Evolutionary conservation across 1,284 basidiomycete species (phyloP).

Genomic region (Boletus hoseneyae): DNA sequence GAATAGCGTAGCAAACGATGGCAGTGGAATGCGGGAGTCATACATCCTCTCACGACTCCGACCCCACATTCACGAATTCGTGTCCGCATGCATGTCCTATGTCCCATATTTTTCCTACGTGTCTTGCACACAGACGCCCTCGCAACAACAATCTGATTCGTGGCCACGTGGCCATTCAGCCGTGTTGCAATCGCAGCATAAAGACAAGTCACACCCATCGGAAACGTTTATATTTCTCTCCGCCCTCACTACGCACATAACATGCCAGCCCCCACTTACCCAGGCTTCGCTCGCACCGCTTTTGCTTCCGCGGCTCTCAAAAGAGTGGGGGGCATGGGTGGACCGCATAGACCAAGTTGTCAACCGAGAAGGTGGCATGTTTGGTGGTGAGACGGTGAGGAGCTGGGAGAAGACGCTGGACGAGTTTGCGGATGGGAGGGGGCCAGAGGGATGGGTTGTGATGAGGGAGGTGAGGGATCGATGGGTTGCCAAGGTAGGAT

Average conservation of each 20-base stretch:
- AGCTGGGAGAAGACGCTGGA: constrained; percentile 68
- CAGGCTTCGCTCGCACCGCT: constrained; percentile 55
- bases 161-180: constrained; percentile 39
- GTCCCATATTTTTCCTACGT: constrained; percentile 76
- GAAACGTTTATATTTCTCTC: constrained; percentile 72
- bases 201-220: constrained; percentile 60
- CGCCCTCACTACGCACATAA: constrained; percentile 61
- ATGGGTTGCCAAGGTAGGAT: constrained; percentile 73
- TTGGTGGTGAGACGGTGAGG: constrained; percentile 62
- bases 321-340: constrained; percentile 80
- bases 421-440: constrained; percentile 54
- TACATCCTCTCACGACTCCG: constrained; percentile 73
- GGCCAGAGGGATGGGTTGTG: constrained; percentile 43
- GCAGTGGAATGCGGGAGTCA: constrained; percentile 67
- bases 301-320: constrained; percentile 56
- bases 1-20: constrained; percentile 17
- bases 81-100: constrained; percentile 70
- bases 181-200: constrained; percentile 48
- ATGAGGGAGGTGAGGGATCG: constrained; percentile 62
- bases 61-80: constrained; percentile 70
- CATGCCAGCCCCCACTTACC: constrained; percentile 62
- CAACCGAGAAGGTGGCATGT: constrained; percentile 75
- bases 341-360: constrained; percentile 61
- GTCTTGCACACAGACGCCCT: constrained; percentile 26
- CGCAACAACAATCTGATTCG: constrained; percentile 26